A percentile compares a stretch with the other conserved stretches of the same genome.
phyloP scores from a whole-genome alignment of 768 basidiomycete species.

The Leccinum pellstonianum region DNA sequence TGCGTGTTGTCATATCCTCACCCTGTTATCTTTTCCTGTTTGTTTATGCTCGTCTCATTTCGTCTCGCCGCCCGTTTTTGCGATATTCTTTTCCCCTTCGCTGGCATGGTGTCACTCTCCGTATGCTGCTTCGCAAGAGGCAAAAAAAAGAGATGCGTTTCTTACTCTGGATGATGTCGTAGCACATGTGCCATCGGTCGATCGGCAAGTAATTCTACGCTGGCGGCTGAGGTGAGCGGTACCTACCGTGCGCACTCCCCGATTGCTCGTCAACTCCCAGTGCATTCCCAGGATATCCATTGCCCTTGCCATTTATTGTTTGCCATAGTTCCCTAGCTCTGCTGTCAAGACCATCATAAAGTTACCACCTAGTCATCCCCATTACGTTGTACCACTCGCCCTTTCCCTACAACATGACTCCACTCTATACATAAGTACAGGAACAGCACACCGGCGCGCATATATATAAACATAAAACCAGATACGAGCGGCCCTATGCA shows the following conservation, averaged over 20 bases:
- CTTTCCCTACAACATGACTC: too few species aligned
- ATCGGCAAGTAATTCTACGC: not conserved
- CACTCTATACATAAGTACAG: not conserved
- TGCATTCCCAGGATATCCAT: too few species aligned
- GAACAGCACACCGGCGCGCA: not conserved
- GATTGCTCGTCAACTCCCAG: not conserved
- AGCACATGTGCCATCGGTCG: not conserved
- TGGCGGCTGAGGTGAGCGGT: not conserved
- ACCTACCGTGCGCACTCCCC: not conserved
- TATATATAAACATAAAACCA: not conserved
- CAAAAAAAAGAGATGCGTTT: not conserved
- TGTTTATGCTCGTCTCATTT: not conserved
- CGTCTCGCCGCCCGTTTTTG: not conserved
- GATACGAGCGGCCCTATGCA: not conserved
- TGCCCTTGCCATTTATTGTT: too few species aligned
- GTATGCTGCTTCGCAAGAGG: not conserved
- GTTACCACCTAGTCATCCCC: too few species aligned
- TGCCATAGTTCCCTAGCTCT: too few species aligned
- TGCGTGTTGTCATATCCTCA: not conserved
- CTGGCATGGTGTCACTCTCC: not conserved
- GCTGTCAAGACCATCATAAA: too few species aligned
- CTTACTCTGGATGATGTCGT: not conserved
- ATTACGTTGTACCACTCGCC: too few species aligned
- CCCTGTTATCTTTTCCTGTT: not conserved
- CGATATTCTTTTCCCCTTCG: not conserved